Base-by-base conservation (phyloP, 176 grass and related monocot species). In the Zoysia japonica region DNA sequence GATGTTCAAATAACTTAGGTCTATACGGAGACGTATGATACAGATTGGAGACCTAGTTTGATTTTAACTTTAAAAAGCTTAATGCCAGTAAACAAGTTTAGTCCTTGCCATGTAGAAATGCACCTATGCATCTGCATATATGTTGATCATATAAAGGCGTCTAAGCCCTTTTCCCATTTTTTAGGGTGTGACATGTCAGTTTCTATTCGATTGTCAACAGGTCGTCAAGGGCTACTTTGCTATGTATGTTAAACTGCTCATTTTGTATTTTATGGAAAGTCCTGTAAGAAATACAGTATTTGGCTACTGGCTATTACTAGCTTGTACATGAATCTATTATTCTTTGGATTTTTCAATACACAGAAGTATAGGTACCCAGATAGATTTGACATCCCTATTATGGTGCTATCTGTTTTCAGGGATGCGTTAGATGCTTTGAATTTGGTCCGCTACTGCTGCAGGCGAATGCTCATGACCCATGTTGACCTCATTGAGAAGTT, bases 391-490 rank as follows among this genome's bases (percentile, higher is more conserved):
- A 68, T 78, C 13, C 11, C 53, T 76, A 69, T 20, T 68, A 5
- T 41, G 60, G 19, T 85, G 59, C 4, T 62, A 11, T 66, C 53
- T 72, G 3, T 85, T 85, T 13, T 11, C 72, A 97, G 94, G 40
- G 94, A 97, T 94, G 94, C 94, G 81, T 49, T 97, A 37, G 94
- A 97, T 81, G 89, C 89, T 57, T 78, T 97, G 89, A 83, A 88
- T 43, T 84, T 94, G 77, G 89, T 92, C 11, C 91, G 94, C 45
- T 97, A 97, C 75, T 97, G 94, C 82, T 97, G 94, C 70, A 77
- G 94, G 77, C 76, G 87, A 64, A 97, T 97, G 94, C 91, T 97
- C 28, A 97, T 97, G 94, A 97, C 94, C 57, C 94, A 97, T 94
- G 94, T 97, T 74, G 94, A 97, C 65, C 94, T 94, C 70, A 97